Base-by-base conservation (phyloP, 495 filamentous ascomycete species). In the Aspergillus sclerotioniger region DNA sequence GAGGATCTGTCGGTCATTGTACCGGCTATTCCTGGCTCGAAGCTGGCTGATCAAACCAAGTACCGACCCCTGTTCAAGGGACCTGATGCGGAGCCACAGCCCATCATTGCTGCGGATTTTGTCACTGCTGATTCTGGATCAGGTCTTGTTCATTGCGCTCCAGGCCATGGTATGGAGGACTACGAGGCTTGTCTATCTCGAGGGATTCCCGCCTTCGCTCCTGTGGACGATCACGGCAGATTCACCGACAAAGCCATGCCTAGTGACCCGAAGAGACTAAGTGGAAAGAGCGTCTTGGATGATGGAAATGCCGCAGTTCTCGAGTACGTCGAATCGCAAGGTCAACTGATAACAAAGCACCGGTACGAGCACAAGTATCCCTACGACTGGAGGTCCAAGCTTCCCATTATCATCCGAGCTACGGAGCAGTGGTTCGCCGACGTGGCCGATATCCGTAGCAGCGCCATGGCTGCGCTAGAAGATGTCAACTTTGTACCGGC, bases 401-500 rank as follows among this genome's bases (percentile, higher is more conserved):
- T 84, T 59, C 94, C 94, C 17, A 84, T 98, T 25, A 91, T 99
- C 57, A 80, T 96, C 16, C 73, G 94, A 61, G 93, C 94, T 19
- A 99, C 94, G 0, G 90, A 89, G 44, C 94, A 99, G 74, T 99
- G 94, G 94, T 98, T 99, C 64, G 91, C 94, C 41, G 88, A 96
- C 71, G 90, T 96, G 10, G 90, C 78, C 35, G 81, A 79, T 15
- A 92, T 99, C 63, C 93, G 94, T 61, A 71, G 79, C 6, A 74
- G 76, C 21, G 90, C 92, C 1, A 68, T 96, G 19, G 65, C 78
- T 33, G 80, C 90, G 5, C 72, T 98, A 13, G 71, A 87, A 8
- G 68, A 83, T 50, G 89, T 97, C 35, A 78, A 73, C 1, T 99
- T 97, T 58, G 77, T 96, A 37, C 94, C 94, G 0, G 79, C 86